Evolutionary conservation across 306 rosid species (phyloP), one percentile per base, ranked within the genome.

Genomic region (Lathyrus oleraceus): DNA sequence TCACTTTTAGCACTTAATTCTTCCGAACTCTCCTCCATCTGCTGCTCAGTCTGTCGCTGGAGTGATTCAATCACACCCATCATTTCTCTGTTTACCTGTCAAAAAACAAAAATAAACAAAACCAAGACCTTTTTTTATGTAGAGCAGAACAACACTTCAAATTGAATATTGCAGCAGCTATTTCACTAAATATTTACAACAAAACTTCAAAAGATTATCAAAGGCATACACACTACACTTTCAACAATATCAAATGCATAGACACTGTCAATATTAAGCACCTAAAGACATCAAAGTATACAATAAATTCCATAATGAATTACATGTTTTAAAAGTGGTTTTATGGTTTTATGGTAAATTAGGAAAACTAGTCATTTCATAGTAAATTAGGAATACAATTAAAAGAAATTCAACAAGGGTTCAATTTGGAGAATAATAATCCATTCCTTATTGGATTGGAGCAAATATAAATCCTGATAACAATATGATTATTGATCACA

Each of bases 41-140:
- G 82, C 70, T 73, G 82, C 70, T 73, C 82, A 52, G 72, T 76
- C 75, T 81, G 63, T 8, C 53, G 58, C 69, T 82, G 83, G 15
- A 89, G 77, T 14, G 89, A 51, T 57, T 86, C 96, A 3, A 92
- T 86, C 11, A 79, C 56, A 30, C 69, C 71, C 87, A 75, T 69
- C 69, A 89, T 58, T 67, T 92, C 89, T 53, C 86, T 76, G 36
- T 92, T 89, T 51, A 92, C 89, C 98, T 92, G 80, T n/a, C 47
- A 65, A 36, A 13, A 32, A 81, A 78, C 86, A 66, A 0, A 56
- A 42, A 39, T 7, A 23, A 43, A 47, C 8, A 47, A 54, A 51
- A 9, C 21, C 21, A 51, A 51, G 27, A 51, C 27, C 25, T 9
- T 51, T 49, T 17, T 51, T 19, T 17, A 6, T 3, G 23, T 9